phyloP scores from a whole-genome alignment of 1,284 basidiomycete species.

The Coriolopsis trogii region DNA sequence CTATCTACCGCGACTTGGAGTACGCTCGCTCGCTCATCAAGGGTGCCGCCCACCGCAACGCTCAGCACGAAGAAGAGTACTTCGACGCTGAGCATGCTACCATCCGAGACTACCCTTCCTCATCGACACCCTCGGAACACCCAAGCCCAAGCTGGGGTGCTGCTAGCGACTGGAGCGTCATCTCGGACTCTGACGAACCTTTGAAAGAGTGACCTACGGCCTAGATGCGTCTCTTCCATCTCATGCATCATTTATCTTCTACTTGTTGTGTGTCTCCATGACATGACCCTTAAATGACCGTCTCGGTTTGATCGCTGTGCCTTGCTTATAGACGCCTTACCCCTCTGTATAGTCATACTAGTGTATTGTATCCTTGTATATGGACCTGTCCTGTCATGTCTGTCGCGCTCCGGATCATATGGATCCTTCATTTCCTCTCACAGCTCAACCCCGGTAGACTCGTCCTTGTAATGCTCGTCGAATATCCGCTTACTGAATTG shows the following conservation, averaged over 20 bases:
- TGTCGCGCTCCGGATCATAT: too few species aligned
- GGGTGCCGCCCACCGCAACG: slow-evolving; percentile 42
- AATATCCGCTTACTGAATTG: slow-evolving; percentile 86
- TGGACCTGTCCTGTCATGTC: not conserved
- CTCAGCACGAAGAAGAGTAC: slow-evolving; percentile 41
- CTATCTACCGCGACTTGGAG: slow-evolving; percentile 91
- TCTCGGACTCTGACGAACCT: slow-evolving; percentile 69
- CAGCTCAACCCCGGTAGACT: slow-evolving; percentile 23
- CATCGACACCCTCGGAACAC: slow-evolving; percentile 39
- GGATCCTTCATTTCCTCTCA: slow-evolving; percentile 5
- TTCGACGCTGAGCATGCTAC: slow-evolving; percentile 49
- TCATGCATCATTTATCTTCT: slow-evolving; percentile 16
- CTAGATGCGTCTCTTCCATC: slow-evolving; percentile 8
- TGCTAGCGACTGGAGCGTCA: slow-evolving; percentile 81
- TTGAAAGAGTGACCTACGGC: slow-evolving; percentile 6
- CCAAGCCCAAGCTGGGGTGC: slow-evolving; percentile 55
- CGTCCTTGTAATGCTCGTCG: slow-evolving; percentile 71
- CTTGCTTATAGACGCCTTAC: slow-evolving; percentile 15
- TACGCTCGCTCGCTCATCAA: slow-evolving; percentile 86
- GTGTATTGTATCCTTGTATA: slow-evolving; percentile 9
- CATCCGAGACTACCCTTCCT: slow-evolving; percentile 39
- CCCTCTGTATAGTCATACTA: slow-evolving; percentile 7
- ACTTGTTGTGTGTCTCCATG: too few species aligned
- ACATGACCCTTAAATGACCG: not conserved
- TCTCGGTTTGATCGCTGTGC: too few species aligned